phyloP scores from a whole-genome alignment of 495 filamentous ascomycete species.

The Paragyromitra xinjiangensis region DNA sequence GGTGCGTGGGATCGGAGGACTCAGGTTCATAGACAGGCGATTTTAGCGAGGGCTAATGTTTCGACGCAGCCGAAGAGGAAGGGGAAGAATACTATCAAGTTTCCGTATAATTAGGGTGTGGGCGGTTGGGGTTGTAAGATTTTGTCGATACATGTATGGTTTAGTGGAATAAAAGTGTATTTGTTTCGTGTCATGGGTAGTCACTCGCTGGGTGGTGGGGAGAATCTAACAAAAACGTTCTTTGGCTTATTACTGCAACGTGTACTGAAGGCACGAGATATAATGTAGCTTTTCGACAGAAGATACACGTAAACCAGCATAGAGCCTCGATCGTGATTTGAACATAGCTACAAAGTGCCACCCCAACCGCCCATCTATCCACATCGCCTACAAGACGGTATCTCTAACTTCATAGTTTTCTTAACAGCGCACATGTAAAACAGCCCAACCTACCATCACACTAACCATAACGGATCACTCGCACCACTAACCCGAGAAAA shows the following conservation, averaged over 20 bases:
- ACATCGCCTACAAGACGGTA: too few species aligned
- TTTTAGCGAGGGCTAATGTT: slow-evolving; percentile 31
- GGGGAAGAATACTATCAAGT: slow-evolving; percentile 31
- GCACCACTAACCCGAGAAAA: neutral
- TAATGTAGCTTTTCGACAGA: too few species aligned
- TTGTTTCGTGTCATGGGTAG: neutral
- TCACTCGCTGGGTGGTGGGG: too few species aligned
- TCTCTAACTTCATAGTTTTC: too few species aligned
- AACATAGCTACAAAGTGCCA: too few species aligned
- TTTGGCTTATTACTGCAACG: too few species aligned
- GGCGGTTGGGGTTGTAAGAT: neutral
- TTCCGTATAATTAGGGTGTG: slow-evolving; percentile 35
- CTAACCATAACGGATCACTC: neutral
- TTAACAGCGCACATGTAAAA: too few species aligned
- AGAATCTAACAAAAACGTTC: too few species aligned
- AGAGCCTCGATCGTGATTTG: too few species aligned
- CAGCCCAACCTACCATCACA: neutral
- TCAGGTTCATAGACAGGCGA: slow-evolving; percentile 67
- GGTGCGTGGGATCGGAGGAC: slow-evolving; percentile 81
- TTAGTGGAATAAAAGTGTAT: neutral
- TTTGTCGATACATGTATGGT: neutral
- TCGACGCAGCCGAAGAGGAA: slow-evolving; percentile 4
- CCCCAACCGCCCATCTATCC: too few species aligned
- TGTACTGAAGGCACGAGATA: too few species aligned
- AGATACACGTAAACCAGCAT: too few species aligned